Evolutionary conservation across 768 basidiomycete genomes (phyloP).

Genomic region (Thelephora ganbajun): DNA sequence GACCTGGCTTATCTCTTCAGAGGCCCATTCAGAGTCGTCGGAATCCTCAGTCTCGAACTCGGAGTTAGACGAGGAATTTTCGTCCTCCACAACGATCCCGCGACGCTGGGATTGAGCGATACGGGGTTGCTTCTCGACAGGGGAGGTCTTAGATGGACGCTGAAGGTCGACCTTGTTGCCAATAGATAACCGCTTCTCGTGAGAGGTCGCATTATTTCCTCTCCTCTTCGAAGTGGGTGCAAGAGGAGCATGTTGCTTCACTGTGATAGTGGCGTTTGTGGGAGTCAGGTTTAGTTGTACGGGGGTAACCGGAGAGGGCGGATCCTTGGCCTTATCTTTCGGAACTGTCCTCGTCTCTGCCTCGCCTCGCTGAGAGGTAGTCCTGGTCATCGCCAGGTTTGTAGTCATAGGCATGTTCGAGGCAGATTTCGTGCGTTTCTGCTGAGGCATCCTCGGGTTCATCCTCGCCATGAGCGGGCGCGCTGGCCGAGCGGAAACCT

Average conservation of each 20-base stretch:
- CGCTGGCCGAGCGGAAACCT: not conserved
- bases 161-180: not conserved
- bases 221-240: not conserved
- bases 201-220: not conserved
- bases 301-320: not conserved
- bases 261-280: not conserved
- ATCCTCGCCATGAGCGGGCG: not conserved
- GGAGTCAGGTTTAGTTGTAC: not conserved
- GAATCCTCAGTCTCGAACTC: slow-evolving; percentile 41
- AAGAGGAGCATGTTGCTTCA: not conserved
- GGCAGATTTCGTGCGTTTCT: not conserved
- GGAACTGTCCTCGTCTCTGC: not conserved
- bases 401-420: not conserved
- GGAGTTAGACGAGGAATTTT: slow-evolving; percentile 24
- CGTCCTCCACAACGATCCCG: slow-evolving; percentile 25
- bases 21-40: slow-evolving; percentile 42
- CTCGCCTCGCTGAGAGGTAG: not conserved
- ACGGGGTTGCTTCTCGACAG: not conserved
- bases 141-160: no score
- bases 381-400: not conserved
- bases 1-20: slow-evolving; percentile 31
- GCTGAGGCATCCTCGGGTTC: not conserved
- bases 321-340: not conserved
- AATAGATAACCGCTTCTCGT: not conserved
- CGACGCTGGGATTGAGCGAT: slow-evolving; percentile 10